Base-by-base conservation (phyloP, 139 green algal species). In the Coelastrella sp. region DNA sequence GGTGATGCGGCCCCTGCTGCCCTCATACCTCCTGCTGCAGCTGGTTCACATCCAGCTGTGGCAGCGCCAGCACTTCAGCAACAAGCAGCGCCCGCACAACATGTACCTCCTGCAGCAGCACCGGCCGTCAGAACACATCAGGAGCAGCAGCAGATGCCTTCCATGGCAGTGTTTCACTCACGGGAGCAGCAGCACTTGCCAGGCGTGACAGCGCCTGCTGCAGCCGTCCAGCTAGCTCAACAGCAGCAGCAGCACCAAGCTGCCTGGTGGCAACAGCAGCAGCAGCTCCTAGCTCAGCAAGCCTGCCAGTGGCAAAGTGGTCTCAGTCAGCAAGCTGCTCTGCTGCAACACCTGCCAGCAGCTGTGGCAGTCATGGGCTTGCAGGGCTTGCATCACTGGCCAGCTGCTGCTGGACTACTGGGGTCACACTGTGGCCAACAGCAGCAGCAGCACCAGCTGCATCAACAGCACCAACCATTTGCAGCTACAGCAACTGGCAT, bases 261-360 rank as follows among this genome's bases (percentile, higher is more conserved):
- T 6, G n/a, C 32, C 11, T 83, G 73, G 85, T 84, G 60, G 80
- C 88, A 89, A 73, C 88, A 89, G 71, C 88, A 89, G 80, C 88
- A 88, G 88, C 73, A 84, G 68, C 57, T 64, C 6, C 88, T 80
- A 3, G 83, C 83, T n/a, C 83, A 88, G 54, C 83, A 88, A 68
- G 83, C 83, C 3, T 80, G 58, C 11, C 68, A 80, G 47, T 88
- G 83, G 83, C 83, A 88, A 19, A 11, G 17, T 57, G 83, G 83
- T 8, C 54, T 88, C 5, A 83, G 22, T 7, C 71, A 77, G n/a
- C 73, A 77, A 60, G 88, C 81, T n/a, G 81, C 80, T 65, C 64
- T 74, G 66, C 22, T 86, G 57, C 61, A 86, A 23, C 77, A 86
- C 14, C 71, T 89, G 80, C 65, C 66, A 13, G 81, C 68, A 57